phyloP scores from a whole-genome alignment of 306 rosid genomes.

The Pyrus communis region DNA sequence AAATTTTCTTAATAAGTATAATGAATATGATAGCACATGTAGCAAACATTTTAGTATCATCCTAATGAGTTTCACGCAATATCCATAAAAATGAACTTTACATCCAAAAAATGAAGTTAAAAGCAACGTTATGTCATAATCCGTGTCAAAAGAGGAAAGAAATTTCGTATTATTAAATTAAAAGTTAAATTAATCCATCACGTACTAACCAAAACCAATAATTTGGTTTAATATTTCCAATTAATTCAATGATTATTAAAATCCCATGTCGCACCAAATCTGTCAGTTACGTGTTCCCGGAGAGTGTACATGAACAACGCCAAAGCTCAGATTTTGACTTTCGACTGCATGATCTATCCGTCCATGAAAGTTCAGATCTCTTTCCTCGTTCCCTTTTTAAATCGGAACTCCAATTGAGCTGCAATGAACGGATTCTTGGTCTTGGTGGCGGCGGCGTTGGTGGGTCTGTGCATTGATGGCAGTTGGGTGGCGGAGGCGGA shows the following conservation, averaged over 20 bases:
- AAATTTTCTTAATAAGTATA: no score
- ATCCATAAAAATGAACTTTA: background rate
- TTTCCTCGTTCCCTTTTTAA: constrained; percentile 32
- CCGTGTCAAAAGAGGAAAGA: no score
- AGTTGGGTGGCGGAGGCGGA: constrained; percentile 28
- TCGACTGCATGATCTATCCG: background rate
- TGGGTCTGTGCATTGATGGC: constrained; percentile 21
- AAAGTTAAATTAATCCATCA: background rate
- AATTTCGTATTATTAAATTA: no score
- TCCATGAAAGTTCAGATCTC: constrained; percentile 41
- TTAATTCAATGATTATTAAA: background rate
- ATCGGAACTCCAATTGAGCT: constrained; percentile 35
- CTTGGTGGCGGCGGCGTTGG: constrained; percentile 17
- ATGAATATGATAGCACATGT: background rate
- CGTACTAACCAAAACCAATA: background rate
- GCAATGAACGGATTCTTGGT: constrained; percentile 40
- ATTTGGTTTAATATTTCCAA: background rate
- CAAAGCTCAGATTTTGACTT: constrained; percentile 45
- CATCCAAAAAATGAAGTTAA: background rate
- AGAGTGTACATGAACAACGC: background rate
- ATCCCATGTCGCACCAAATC: background rate
- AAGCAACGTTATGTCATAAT: background rate
- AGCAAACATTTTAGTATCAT: background rate
- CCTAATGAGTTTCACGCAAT: background rate
- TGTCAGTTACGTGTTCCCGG: background rate